These are phyloP conservation scores for Fusarium verrucosum DNA, from an alignment of 2,329 filamentous ascomycete species.

Conservation along the genomic window DNA sequence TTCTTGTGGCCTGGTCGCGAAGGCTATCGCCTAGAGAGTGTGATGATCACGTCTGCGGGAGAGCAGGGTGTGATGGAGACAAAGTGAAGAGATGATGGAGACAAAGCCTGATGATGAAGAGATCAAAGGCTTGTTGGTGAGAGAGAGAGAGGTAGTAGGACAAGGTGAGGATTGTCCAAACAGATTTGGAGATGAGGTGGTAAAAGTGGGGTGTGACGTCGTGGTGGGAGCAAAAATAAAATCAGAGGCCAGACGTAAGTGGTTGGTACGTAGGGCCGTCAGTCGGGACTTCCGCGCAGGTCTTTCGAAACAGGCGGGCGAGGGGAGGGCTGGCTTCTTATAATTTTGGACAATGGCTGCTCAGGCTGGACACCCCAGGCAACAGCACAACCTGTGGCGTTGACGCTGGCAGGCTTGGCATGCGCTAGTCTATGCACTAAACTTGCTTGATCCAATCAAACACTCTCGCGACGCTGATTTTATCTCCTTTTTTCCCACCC, in stretches of 20 bases:
- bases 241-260: conserved; percentile 57
- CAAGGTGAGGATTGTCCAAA: conserved; percentile 38
- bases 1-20: conserved; percentile 49
- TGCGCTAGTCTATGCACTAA: conserved; percentile 51
- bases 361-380: conserved; percentile 55
- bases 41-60: conserved; percentile 30
- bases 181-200: conserved; percentile 8
- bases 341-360: conserved; percentile 59
- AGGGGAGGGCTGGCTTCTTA: conserved; percentile 66
- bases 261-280: conserved; percentile 62
- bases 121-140: conserved; percentile 27
- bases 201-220: conserved; percentile 49
- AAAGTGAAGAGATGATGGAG: conserved; percentile 19
- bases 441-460: conserved; percentile 52
- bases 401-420: conserved; percentile 52
- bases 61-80: conserved; percentile 26
- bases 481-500: conserved; percentile 52
- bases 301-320: conserved; percentile 58
- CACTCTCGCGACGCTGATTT: conserved; percentile 45
- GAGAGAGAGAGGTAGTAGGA: no score
- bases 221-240: conserved; percentile 47
- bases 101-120: conserved; percentile 16
- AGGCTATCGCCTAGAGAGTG: conserved; percentile 40
- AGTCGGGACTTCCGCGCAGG: conserved; percentile 66
- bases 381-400: conserved; percentile 57